phyloP scores from a whole-genome alignment of 176 grass and related monocot genomes.

The Bonia amplexicaulis region DNA sequence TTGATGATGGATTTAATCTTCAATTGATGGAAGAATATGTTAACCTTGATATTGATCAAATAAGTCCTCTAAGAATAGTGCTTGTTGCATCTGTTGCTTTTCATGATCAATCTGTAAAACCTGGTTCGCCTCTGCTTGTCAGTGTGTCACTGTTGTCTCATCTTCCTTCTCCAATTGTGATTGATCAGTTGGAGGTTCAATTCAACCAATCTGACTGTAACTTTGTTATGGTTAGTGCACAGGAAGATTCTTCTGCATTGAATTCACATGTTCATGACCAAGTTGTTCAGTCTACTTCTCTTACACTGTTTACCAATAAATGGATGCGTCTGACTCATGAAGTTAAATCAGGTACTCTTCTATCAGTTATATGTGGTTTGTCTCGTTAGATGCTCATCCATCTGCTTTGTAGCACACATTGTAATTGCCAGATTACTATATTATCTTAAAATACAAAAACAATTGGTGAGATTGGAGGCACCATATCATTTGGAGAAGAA shows the following conservation, averaged over 20 bases:
- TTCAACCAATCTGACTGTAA: conserved; percentile 88
- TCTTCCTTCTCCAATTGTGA: conserved; percentile 56
- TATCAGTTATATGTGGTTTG: conserved; percentile 17
- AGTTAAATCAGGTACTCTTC: conserved; percentile 76
- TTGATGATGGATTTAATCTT: conserved; percentile 32
- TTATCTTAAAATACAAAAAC: background rate
- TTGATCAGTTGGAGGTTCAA: conserved; percentile 85
- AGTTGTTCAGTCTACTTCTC: conserved; percentile 40
- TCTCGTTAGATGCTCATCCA: conserved; percentile 18
- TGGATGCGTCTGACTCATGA: conserved; percentile 78
- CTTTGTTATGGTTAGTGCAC: conserved; percentile 58
- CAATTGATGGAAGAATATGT: conserved; percentile 43
- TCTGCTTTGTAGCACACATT: background rate
- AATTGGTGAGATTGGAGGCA: background rate
- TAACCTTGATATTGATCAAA: conserved; percentile 72
- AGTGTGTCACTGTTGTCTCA: conserved; percentile 88
- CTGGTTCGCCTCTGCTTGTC: conserved; percentile 53
- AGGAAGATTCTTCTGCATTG: conserved; percentile 33
- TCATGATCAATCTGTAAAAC: conserved; percentile 89
- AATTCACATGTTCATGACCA: conserved; percentile 26
- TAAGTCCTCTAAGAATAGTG: conserved; percentile 71
- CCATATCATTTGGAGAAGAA: conserved; percentile 18
- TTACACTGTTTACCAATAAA: conserved; percentile 61
- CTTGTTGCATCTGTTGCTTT: conserved; percentile 79
- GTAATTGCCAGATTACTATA: background rate